Evolutionary conservation across 345 rosid species (phyloP).

Genomic region (Corymbia maculata): DNA sequence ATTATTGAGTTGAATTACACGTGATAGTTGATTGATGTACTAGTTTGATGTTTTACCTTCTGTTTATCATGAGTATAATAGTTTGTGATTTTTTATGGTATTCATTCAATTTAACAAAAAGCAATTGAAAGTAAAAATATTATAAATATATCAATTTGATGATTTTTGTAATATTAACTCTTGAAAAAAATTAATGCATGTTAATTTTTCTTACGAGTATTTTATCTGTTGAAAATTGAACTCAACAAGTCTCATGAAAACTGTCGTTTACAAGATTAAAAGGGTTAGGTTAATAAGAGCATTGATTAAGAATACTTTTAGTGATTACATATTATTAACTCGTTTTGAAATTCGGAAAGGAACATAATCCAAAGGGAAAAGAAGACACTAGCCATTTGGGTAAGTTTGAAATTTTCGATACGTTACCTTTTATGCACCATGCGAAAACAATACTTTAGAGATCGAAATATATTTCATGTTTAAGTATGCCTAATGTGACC

Average conservation of each 20-base stretch:
- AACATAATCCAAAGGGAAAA: not conserved
- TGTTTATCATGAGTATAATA: accelerated
- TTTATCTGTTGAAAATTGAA: not conserved
- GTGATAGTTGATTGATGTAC: accelerated
- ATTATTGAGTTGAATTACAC: accelerated
- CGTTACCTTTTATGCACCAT: not conserved
- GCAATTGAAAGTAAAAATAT: not conserved
- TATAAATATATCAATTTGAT: too few species aligned
- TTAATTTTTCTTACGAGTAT: not conserved
- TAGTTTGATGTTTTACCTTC: accelerated
- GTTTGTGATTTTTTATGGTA: too few species aligned
- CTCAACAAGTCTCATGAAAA: not conserved
- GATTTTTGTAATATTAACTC: too few species aligned
- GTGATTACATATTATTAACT: not conserved
- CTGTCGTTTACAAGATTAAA: not conserved
- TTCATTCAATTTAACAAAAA: too few species aligned
- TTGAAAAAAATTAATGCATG: not conserved
- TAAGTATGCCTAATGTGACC: not conserved
- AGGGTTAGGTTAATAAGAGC: too few species aligned
- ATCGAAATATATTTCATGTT: not conserved
- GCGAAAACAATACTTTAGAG: not conserved
- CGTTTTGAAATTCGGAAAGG: not conserved
- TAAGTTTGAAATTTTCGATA: not conserved
- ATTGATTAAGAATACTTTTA: not conserved
- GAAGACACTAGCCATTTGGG: not conserved